phyloP scores from a whole-genome alignment of 768 basidiomycete species.

The Mycena pura region DNA sequence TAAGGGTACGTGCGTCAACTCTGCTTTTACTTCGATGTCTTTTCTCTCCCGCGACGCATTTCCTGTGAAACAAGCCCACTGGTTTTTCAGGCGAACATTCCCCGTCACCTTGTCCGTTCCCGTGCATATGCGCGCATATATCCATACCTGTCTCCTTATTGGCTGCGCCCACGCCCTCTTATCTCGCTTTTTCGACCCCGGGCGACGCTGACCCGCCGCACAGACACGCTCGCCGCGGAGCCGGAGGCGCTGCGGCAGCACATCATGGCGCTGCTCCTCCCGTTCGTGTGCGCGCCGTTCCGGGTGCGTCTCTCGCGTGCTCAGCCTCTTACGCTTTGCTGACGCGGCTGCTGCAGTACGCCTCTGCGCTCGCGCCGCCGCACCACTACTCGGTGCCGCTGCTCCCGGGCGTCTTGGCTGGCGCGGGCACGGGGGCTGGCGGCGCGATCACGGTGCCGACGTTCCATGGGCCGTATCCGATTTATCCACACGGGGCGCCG shows the following conservation, averaged over 20 bases:
- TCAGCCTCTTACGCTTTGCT: background rate
- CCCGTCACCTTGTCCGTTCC: background rate
- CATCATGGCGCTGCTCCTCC: slow-evolving; percentile 12
- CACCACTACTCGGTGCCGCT: slow-evolving; percentile 25
- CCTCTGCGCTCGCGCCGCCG: slow-evolving; percentile 19
- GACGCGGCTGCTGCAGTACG: background rate
- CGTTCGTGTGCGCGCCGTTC: slow-evolving; percentile 19
- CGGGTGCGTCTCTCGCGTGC: slow-evolving; percentile 8
- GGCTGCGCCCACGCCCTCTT: background rate
- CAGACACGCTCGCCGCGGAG: slow-evolving; percentile 20
- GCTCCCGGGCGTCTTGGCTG: background rate
- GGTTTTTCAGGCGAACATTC: too few species aligned
- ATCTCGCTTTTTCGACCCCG: background rate
- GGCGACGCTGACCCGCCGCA: background rate
- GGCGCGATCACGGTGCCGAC: slow-evolving; percentile 15
- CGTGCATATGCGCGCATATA: too few species aligned
- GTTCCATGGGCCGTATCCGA: slow-evolving; percentile 11
- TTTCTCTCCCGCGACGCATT: background rate
- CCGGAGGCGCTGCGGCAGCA: slow-evolving; percentile 5
- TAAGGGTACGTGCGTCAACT: slow-evolving; percentile 4
- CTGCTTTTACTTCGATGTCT: background rate
- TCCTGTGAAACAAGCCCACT: too few species aligned
- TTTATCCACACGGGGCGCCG: slow-evolving; percentile 6
- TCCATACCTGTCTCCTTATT: background rate
- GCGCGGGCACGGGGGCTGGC: background rate